Evolutionary conservation across 106 monocot genomes (phyloP).

Genomic region (Ottelia alismoides): DNA sequence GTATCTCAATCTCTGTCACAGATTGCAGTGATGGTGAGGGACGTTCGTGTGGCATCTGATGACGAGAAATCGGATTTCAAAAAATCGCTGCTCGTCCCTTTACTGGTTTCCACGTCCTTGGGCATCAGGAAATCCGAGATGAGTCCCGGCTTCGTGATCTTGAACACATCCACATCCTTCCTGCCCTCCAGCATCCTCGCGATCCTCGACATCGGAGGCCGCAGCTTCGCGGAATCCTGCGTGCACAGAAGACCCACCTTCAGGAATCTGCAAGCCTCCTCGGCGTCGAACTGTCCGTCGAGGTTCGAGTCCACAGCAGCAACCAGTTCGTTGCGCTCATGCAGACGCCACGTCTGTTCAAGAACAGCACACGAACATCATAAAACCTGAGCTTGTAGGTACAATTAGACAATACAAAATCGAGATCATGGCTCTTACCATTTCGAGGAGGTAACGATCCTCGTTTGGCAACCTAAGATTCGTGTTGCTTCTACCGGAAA

Average conservation of each 20-base stretch:
- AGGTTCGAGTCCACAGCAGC: conserved; percentile 2
- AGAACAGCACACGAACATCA: background rate
- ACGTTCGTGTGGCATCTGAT: background rate
- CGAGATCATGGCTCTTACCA: background rate
- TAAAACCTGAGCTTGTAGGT: background rate
- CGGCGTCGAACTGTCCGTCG: conserved; percentile 1
- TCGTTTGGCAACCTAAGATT: conserved; percentile 4
- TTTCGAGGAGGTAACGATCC: conserved; percentile 10
- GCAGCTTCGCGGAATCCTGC: conserved; percentile 3
- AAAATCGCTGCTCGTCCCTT: background rate
- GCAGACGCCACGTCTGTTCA: conserved; percentile 11
- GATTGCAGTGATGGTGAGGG: conserved; percentile 5
- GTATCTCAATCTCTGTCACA: conserved; percentile 8
- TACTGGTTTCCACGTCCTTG: background rate
- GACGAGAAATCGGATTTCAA: background rate
- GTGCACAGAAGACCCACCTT: conserved; percentile 10
- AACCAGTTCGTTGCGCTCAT: conserved; percentile 8
- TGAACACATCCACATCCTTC: background rate
- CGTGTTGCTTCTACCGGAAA: conserved; percentile 12
- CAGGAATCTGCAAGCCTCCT: conserved; percentile 8
- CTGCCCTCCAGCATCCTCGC: conserved; percentile 3
- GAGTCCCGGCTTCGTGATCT: conserved; percentile 7
- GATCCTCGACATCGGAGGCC: conserved; percentile 4
- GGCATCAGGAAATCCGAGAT: conserved; percentile 3
- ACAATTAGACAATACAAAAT: no score